A percentile compares a stretch with the other conserved stretches of the same genome.
Evolutionary conservation across 2,329 filamentous ascomycete species (phyloP).

Genomic region (Neodidymelliopsis sp.): DNA sequence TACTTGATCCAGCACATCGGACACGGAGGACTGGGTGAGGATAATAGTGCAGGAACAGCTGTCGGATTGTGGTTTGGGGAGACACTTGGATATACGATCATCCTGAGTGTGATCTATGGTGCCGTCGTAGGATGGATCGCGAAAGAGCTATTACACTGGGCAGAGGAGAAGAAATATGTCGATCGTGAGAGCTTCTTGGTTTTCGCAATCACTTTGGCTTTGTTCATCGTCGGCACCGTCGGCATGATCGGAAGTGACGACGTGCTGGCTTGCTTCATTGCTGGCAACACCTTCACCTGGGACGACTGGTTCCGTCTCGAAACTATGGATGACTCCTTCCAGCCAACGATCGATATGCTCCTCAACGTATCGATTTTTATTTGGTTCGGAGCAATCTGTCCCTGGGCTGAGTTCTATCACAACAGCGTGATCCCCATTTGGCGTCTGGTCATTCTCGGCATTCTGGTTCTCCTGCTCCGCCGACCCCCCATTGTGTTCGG

Average conservation of each 20-base stretch:
- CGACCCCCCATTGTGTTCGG: conserved; percentile 78
- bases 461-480: conserved; percentile 78
- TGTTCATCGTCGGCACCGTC: conserved; percentile 87
- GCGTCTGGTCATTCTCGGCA: conserved; percentile 74
- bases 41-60: conserved; percentile 66
- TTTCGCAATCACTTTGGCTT: conserved; percentile 82
- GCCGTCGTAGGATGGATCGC: conserved; percentile 79
- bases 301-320: conserved; percentile 89
- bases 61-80: conserved; percentile 85
- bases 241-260: conserved; percentile 90
- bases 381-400: conserved; percentile 77
- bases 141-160: conserved; percentile 83
- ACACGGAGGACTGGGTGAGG: conserved; percentile 58
- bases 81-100: conserved; percentile 83
- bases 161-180: conserved; percentile 80
- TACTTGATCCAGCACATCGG: conserved; percentile 82
- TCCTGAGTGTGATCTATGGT: conserved; percentile 81
- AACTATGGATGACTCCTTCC: conserved; percentile 88
- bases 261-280: conserved; percentile 89
- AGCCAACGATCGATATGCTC: conserved; percentile 93
- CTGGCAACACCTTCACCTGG: conserved; percentile 89
- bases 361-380: conserved; percentile 89
- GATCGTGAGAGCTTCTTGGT: conserved; percentile 88
- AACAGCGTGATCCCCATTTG: conserved; percentile 76
- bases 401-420: conserved; percentile 74